Conservation (phyloP, 108 stramenopile genomes). For the Skeletonema costatum region DNA sequence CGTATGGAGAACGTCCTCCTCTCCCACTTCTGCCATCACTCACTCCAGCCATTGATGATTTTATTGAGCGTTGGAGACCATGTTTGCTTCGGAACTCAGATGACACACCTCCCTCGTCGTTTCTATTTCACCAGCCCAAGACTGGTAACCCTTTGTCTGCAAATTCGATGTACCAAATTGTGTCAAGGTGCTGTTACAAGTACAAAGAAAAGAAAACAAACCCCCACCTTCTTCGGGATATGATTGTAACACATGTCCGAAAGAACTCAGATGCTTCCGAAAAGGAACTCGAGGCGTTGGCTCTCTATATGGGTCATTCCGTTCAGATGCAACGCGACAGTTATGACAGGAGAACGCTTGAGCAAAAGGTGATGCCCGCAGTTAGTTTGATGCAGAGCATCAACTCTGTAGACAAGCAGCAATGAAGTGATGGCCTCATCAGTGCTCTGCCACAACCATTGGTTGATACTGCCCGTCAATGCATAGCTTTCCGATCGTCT, state of each 20-base stretch:
- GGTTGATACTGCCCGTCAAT: slow-evolving; percentile 34
- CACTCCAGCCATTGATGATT: slow-evolving; percentile 77
- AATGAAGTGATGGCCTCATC: neutral
- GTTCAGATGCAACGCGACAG: slow-evolving; percentile 85
- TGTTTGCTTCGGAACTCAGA: slow-evolving; percentile 46
- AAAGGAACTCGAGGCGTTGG: slow-evolving; percentile 83
- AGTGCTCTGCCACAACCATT: slow-evolving; percentile 1
- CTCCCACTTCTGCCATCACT: slow-evolving; percentile 59
- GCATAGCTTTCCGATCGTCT: slow-evolving; percentile 35
- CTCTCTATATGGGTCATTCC: slow-evolving; percentile 88
- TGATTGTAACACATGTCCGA: slow-evolving; percentile 86
- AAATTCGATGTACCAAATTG: slow-evolving; percentile 76
- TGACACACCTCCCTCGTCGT: slow-evolving; percentile 6
- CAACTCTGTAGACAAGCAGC: slow-evolving; percentile 12
- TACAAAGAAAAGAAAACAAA: slow-evolving; percentile 82
- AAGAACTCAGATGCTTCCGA: slow-evolving; percentile 79
- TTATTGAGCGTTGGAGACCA: slow-evolving; percentile 71
- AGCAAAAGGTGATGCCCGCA: slow-evolving; percentile 82
- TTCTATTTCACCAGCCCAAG: slow-evolving; percentile 68
- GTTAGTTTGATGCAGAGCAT: slow-evolving; percentile 63
- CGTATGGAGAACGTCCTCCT: slow-evolving; percentile 83
- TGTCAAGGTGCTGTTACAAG: slow-evolving; percentile 71
- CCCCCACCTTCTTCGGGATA: slow-evolving; percentile 82
- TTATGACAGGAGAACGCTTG: slow-evolving; percentile 82
- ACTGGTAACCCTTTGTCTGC: slow-evolving; percentile 78